Percentiles rank a stretch among this genome's conserved stretches.
phyloP scores from a whole-genome alignment of 2,329 filamentous ascomycete species.

The Aspergillus udagawae region DNA sequence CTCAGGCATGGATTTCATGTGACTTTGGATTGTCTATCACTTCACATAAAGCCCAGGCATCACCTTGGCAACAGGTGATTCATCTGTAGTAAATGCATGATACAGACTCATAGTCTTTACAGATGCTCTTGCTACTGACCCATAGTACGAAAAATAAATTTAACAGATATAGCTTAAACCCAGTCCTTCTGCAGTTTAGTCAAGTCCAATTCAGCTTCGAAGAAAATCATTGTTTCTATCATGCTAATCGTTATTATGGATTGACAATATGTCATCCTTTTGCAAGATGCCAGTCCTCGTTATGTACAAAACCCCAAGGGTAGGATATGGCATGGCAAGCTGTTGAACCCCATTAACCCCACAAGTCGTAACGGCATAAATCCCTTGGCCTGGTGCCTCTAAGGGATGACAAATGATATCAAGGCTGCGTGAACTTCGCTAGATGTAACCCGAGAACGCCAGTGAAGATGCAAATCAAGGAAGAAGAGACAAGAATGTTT shows the following conservation, averaged over 20 bases:
- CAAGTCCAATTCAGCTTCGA: background rate
- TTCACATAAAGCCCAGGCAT: too few species aligned
- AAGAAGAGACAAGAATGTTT: conserved; percentile 6
- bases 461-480: conserved; percentile 12
- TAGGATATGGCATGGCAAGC: conserved; percentile 6
- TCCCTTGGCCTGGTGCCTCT: conserved; percentile 4
- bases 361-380: conserved; percentile 17
- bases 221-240: conserved; percentile 12
- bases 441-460: conserved; percentile 15
- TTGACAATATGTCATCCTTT: conserved; percentile 3
- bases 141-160: too few species aligned
- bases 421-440: conserved; percentile 17
- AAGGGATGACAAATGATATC: conserved; percentile 6
- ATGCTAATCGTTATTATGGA: conserved; percentile 18
- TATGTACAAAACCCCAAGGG: conserved; percentile 14
- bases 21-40: background rate
- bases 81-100: too few species aligned
- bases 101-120: too few species aligned
- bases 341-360: conserved; percentile 7
- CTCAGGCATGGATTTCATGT: background rate
- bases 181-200: too few species aligned
- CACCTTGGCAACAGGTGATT: too few species aligned
- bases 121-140: too few species aligned
- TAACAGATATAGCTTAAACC: too few species aligned
- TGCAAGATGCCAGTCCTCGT: conserved; percentile 4